Evolutionary conservation across 192 early-diverging fungal genomes (phyloP), one percentile per base, ranked within the genome.

Genomic region (Umbelopsis ramanniana): DNA sequence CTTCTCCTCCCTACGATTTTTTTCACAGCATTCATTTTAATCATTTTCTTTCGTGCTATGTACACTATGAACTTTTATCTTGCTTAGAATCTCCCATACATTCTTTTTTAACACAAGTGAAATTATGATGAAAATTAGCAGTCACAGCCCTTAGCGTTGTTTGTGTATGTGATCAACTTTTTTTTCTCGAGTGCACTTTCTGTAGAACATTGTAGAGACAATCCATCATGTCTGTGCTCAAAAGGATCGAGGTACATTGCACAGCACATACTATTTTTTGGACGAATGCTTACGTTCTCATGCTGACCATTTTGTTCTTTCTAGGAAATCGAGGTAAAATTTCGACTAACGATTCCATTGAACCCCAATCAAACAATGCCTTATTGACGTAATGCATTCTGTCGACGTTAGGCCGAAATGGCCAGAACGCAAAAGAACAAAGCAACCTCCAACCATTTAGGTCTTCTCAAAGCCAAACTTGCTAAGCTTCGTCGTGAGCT

Each of bases 401-500:
- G 53, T 21, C 2, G 10, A 24, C 66, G 12, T 11, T 80, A 97
- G 88, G 87, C 86, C 87, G 95, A 94, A 82, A 92, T 92, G 91
- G 91, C 92, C 68, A 85, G 88, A 53, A 94, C 94, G 66, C 95
- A 97, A 81, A 96, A 95, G 86, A 97, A 97, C 85, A 96, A 96
- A 84, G 95, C 95, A 75, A 98, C 97, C 22, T 91, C 94, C 14
- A 93, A 90, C 79, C 97, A 98, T 82, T 85, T 98, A 87, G 97
- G 95, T 72, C 83, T 84, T 37, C 85, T 94, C 71, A 97, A 99
- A 83, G 97, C 97, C 74, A 99, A 99, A 86, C 84, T 99, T 46
- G 97, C 97, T 71, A 99, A 99, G 83, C 86, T 98, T 69, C 84
- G 92, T 74, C 90, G 96, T 82, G 96, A 99, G 87, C 89, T 99